Base-by-base conservation (phyloP, 805 yeast genomes). In the Sugiyamaella floridensis region DNA sequence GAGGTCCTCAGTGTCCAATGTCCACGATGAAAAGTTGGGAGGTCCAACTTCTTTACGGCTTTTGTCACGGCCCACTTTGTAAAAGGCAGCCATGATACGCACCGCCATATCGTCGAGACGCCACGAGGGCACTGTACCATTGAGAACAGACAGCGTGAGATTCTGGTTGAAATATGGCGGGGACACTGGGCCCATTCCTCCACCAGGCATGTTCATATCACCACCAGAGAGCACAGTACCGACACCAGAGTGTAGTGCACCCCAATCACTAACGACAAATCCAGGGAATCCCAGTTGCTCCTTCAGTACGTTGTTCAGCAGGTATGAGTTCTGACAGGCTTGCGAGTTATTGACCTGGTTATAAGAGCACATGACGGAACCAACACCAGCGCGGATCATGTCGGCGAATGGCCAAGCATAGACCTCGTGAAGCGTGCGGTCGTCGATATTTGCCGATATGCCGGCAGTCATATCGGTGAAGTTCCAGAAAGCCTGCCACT, bases 151-250 rank as follows among this genome's bases (percentile, higher is more conserved):
- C 53, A 76, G 61, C 0, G 85, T 78, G 52, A 82, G 68, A 19
- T 77, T 67, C 2, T 83, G 77, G 0, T 85, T 85, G 81, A 81
- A 79, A 48, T 70, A 73, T 1, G 57, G 47, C 34, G 40, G 46
- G 2, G 53, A 55, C 29, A 45, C 53, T 4, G 52, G 48, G n/a
- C 43, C 40, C 6, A 58, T 34, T 52, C 79, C 80, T 56, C 75
- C 76, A 44, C 87, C 87, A 0, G 86, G 86, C 85, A 82, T 80
- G 11, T 77, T 71, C 84, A 82, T 79, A 64, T 82, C 86, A 40
- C 80, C 65, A 1, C 87, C 87, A 1, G 83, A 74, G 22, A 79
- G 65, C 0, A 78, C 81, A 0, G 82, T 73, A 48, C 73, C 71
- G 6, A 80, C 79, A 5, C 86, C 85, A 34, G 48, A 62, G 57